These are phyloP conservation scores for Calycina herbarum DNA, from an alignment of 2,329 filamentous ascomycete genomes.

Conservation along the genomic window DNA sequence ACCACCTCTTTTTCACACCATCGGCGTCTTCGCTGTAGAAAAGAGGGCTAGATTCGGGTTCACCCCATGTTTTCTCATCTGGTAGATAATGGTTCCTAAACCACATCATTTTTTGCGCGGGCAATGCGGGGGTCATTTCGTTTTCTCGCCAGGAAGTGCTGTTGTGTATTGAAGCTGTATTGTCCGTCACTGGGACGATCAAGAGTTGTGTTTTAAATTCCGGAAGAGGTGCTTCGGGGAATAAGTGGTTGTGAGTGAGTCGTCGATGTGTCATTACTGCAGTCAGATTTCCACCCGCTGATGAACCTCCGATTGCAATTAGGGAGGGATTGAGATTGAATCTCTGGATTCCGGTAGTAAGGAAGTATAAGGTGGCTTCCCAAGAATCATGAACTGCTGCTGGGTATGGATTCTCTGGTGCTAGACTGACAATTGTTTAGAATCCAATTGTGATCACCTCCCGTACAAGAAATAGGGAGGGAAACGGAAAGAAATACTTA, in stretches of 20 bases:
- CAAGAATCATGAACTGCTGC: conserved; percentile 58
- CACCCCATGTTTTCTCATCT: conserved; percentile 44
- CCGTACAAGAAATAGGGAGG: neutral
- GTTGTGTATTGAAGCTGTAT: conserved; percentile 49
- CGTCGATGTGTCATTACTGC: conserved; percentile 54
- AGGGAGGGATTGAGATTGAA: conserved; percentile 45
- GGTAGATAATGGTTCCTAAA: conserved; percentile 59
- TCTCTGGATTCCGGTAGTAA: conserved; percentile 18
- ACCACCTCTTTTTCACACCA: conserved; percentile 39
- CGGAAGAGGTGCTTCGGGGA: conserved; percentile 43
- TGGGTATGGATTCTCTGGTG: conserved; percentile 57
- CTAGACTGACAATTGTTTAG: conserved; percentile 43
- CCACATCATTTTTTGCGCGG: conserved; percentile 60
- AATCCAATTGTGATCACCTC: neutral
- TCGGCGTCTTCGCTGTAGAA: conserved; percentile 46
- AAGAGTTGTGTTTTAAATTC: conserved; percentile 47
- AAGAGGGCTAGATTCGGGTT: conserved; percentile 55
- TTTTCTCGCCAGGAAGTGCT: conserved; percentile 52
- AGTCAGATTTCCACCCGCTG: conserved; percentile 54
- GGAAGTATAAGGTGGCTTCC: conserved; percentile 53
- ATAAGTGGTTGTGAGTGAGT: conserved; percentile 17
- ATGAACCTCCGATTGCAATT: conserved; percentile 51
- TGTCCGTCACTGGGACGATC: conserved; percentile 58
- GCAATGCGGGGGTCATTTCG: conserved; percentile 51
- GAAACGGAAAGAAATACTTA: conserved; percentile 28